Base-by-base conservation (phyloP, 345 rosid genomes). In the Populus ilicifolia region DNA sequence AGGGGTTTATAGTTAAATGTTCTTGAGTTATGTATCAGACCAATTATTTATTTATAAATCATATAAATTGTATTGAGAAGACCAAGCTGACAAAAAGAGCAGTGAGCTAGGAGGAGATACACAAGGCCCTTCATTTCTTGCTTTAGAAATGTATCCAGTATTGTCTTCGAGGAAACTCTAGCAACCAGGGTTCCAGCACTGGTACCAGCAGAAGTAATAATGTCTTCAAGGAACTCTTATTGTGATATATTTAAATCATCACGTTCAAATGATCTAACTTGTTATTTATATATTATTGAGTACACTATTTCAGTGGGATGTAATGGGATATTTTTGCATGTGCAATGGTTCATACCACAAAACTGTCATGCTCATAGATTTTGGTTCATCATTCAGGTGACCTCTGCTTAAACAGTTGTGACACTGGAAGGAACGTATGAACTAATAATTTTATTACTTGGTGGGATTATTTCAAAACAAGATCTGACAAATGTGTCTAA, bases 401-500 rank as follows among this genome's bases (percentile, higher is more conserved):
- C 23, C 25, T 35, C 39, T 72, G 67, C 66, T 23, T 16, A 38
- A 35, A 65, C 36, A 18, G 35, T 12, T n/a, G 75, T 56, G 48
- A 70, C 73, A 14, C 0, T 56, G 63, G 23, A 56, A 21, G 27
- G 4, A 56, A 54, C 67, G 16, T 44, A 8, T n/a, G 29, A 46
- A 36, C 43, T 71, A 39, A 10, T 52, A 8, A 36, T 52, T 75
- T 50, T 71, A 65, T 46, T 67, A 23, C 27, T 44, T 13, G 65
- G 69, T 12, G 36, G 39, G 16, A 25, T 77, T 71, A 43, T 75
- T 14, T 18, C n/a, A 21, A 20, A 67, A 33, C 71, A 62, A 30
- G 41, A 75, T 48, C 8, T 18, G 30, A 29, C 18, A 46, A 29
- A 75, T 73, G 61, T 59, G 65, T 64, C 43, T 79, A 69, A 64